Evolutionary conservation across 2,329 filamentous ascomycete genomes (phyloP).

Genomic region (Tolypocladium amazonense): DNA sequence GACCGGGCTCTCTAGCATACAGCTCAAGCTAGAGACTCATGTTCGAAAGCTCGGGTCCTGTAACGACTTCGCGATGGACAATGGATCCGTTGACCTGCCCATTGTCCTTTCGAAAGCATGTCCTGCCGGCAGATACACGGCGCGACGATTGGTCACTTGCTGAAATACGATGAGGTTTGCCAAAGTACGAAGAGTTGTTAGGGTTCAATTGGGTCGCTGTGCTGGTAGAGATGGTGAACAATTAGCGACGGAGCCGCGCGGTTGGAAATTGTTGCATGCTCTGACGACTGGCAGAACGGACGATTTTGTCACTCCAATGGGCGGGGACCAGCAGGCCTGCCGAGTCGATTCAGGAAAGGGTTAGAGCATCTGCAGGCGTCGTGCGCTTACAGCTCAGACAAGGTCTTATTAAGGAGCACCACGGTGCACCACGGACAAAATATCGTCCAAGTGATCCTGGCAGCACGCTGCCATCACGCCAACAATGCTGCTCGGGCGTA

Average conservation of each 20-base stretch:
- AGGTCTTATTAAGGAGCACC: not conserved
- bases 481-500: not conserved
- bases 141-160: not conserved
- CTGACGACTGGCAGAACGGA: not conserved
- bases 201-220: not conserved
- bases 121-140: not conserved
- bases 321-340: not conserved
- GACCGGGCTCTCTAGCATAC: slow-evolving; percentile 5
- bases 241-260: not conserved
- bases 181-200: not conserved
- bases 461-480: not conserved
- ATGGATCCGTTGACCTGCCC: not conserved
- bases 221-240: not conserved
- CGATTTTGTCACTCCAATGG: not conserved
- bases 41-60: not conserved
- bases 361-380: not conserved
- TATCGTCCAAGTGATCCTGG: not conserved
- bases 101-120: not conserved
- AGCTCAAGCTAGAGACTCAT: not conserved
- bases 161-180: too few relatives aligned
- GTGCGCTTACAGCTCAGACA: not conserved
- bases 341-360: not conserved
- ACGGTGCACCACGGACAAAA: not conserved
- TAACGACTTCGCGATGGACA: not conserved
- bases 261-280: not conserved